Evolutionary conservation across 768 basidiomycete species (phyloP).

Genomic region (Mycena belliarum): DNA sequence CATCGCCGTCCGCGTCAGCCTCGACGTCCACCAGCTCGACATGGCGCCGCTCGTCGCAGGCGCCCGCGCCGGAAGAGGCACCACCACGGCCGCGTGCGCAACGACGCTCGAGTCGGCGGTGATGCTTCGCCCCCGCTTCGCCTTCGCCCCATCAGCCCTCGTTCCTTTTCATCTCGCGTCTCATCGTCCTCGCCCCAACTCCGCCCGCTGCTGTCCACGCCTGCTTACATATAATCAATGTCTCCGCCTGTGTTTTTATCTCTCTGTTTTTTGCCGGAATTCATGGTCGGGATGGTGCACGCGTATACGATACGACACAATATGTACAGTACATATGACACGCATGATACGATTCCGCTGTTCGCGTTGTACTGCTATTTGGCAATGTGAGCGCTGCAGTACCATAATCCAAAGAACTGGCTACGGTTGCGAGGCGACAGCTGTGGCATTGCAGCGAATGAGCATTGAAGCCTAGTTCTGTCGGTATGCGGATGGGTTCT

Average conservation of each 20-base stretch:
- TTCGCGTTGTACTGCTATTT: no score
- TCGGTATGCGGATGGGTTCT: no score
- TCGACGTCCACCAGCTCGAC: background rate
- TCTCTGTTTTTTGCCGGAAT: background rate
- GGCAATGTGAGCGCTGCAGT: no score
- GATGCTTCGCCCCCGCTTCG: background rate
- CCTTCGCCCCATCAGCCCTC: no score
- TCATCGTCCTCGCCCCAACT: no score
- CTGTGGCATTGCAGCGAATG: no score
- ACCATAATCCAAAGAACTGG: no score
- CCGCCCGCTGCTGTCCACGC: background rate
- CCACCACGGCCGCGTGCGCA: constrained; percentile 8
- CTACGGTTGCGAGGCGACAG: no score
- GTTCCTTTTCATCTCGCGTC: background rate
- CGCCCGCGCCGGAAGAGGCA: constrained; percentile 6
- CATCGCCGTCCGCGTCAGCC: background rate
- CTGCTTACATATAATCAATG: background rate
- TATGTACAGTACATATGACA: no score
- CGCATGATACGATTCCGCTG: no score
- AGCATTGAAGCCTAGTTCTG: no score
- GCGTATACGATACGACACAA: no score
- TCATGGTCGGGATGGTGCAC: background rate
- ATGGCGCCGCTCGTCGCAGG: constrained; percentile 13
- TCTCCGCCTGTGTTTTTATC: background rate
- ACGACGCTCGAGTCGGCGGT: constrained; percentile 14